A percentile compares a stretch with the other conserved stretches of the same genome.
phyloP scores from a whole-genome alignment of 306 rosid genomes.

The Astragalus glycyphyllos region DNA sequence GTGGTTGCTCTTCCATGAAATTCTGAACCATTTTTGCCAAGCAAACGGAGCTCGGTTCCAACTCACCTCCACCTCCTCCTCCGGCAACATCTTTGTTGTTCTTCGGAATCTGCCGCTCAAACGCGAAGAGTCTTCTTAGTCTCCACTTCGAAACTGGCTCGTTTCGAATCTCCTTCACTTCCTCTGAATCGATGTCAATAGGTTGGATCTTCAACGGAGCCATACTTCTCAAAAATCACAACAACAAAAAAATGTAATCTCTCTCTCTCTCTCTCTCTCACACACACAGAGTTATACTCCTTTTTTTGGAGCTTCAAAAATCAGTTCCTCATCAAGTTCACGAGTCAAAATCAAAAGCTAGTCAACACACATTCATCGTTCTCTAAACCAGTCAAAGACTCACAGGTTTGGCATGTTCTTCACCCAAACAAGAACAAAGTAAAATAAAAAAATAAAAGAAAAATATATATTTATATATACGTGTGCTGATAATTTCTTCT shows the following conservation, averaged over 20 bases:
- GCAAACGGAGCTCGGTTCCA: conserved; percentile 87
- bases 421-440: conserved; percentile 1
- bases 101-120: conserved; percentile 82
- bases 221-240: conserved; percentile 37
- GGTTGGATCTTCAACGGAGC: conserved; percentile 98
- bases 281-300: conserved; percentile 1
- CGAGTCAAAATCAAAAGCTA: conserved; percentile 19
- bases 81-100: conserved; percentile 47
- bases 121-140: conserved; percentile 64
- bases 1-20: conserved; percentile 80
- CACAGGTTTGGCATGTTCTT: conserved; percentile 35
- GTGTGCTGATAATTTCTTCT: conserved; percentile 24
- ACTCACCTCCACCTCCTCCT: conserved; percentile 50
- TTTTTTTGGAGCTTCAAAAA: conserved; percentile 34
- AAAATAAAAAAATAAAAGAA: not conserved
- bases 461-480: conserved; percentile 3
- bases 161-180: conserved; percentile 57
- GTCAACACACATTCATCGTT: conserved; percentile 39
- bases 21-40: conserved; percentile 90
- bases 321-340: conserved; percentile 11
- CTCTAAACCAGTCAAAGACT: conserved; percentile 37
- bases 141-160: conserved; percentile 85
- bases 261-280: not conserved
- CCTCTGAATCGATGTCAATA: conserved; percentile 67
- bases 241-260: not conserved